Conservation (phyloP, 495 filamentous ascomycete species). For the Physcia stellaris region DNA sequence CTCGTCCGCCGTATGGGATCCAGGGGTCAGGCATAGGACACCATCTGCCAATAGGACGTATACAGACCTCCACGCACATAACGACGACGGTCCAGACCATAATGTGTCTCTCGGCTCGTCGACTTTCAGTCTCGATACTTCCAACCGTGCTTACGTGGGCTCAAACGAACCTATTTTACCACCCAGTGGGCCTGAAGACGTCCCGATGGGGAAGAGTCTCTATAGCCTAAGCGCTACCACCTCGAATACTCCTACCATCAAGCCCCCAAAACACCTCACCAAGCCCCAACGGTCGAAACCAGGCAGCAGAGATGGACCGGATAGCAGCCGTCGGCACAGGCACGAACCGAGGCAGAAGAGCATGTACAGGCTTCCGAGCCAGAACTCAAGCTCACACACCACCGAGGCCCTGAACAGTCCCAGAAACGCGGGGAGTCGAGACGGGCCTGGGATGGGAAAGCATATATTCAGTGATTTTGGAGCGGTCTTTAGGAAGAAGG, state of each 20-base stretch:
- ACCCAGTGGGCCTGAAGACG: no score
- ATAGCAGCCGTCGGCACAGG: conserved; percentile 8
- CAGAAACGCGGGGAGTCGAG: conserved; percentile 6
- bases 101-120: no score
- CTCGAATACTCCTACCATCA: conserved; percentile 24
- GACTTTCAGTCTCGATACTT: no score
- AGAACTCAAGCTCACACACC: no score
- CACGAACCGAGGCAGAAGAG: conserved; percentile 11
- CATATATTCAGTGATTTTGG: conserved; percentile 16
- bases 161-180: no score
- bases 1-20: conserved; percentile 38
- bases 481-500: conserved; percentile 23
- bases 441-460: conserved; percentile 6
- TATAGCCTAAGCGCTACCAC: conserved; percentile 10
- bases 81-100: no score
- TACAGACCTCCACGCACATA: conserved; percentile 5
- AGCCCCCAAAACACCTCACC: no score
- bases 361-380: conserved; percentile 12
- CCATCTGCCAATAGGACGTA: conserved; percentile 4
- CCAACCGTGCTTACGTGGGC: no score
- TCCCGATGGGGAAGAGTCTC: no score
- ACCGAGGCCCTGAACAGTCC: no score
- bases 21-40: conserved; percentile 13
- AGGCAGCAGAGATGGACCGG: no score
- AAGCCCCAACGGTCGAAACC: no score